Percentiles rank a stretch among this genome's conserved stretches.
These are phyloP conservation scores for Celoporthe dispersa DNA, from an alignment of 2,329 filamentous ascomycete species.

Conservation along the genomic window DNA sequence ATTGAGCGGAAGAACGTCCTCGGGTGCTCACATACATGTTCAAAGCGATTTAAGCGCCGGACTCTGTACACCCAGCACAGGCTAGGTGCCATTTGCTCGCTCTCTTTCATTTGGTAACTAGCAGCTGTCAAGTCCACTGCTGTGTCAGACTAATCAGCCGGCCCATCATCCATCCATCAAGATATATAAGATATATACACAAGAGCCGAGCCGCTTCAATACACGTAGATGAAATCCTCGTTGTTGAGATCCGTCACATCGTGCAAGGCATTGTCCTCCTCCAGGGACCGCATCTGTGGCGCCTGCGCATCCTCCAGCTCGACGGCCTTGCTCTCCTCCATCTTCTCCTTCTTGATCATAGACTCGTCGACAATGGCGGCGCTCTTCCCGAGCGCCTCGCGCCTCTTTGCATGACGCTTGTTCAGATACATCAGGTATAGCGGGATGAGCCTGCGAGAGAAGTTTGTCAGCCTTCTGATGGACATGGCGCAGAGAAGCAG, in stretches of 20 bases:
- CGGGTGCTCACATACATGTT: too few relatives aligned
- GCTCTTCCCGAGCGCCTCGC: slow-evolving; percentile 63
- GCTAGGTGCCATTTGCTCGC: too few relatives aligned
- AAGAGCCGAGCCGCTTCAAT: slow-evolving; percentile 31
- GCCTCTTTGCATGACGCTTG: slow-evolving; percentile 54
- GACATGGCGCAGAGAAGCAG: too few relatives aligned
- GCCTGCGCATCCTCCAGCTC: slow-evolving; percentile 35
- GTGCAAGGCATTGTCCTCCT: slow-evolving; percentile 48
- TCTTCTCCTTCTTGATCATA: slow-evolving; percentile 52
- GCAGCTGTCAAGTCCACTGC: neutral
- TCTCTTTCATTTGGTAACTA: too few relatives aligned
- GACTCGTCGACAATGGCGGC: slow-evolving; percentile 62
- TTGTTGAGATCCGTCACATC: slow-evolving; percentile 63
- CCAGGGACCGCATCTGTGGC: slow-evolving; percentile 33
- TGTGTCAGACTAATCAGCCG: neutral
- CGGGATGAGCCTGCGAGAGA: slow-evolving; percentile 37
- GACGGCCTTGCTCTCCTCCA: slow-evolving; percentile 45
- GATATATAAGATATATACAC: neutral
- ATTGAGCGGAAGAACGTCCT: too few relatives aligned
- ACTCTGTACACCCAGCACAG: too few relatives aligned
- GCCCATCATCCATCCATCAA: too few relatives aligned
- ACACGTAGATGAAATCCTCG: slow-evolving; percentile 65
- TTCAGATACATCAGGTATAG: slow-evolving; percentile 59
- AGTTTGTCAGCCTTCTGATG: neutral
- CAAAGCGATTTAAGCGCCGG: too few relatives aligned